Percentiles rank a stretch among this genome's conserved stretches.
Conservation (phyloP, 2,329 filamentous ascomycete genomes). For the Stagonosporopsis chrysanthemi region DNA sequence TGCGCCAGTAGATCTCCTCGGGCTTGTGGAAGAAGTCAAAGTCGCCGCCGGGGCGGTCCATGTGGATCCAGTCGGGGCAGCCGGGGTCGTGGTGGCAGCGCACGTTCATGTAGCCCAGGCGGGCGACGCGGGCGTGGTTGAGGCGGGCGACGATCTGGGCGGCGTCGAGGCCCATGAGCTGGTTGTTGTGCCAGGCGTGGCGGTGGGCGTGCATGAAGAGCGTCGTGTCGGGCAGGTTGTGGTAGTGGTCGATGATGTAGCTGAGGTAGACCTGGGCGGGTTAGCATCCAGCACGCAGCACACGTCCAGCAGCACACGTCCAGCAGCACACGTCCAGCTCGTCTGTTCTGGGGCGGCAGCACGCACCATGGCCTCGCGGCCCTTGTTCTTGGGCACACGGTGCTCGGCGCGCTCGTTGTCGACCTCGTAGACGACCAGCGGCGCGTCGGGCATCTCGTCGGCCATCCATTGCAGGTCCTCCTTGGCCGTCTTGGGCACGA, state of each 20-base stretch:
- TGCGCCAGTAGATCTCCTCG: slow-evolving; percentile 49
- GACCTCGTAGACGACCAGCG: slow-evolving; percentile 59
- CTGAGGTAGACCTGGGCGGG: slow-evolving; percentile 59
- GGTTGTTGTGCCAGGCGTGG: slow-evolving; percentile 67
- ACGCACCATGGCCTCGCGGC: slow-evolving; percentile 64
- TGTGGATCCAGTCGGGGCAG: slow-evolving; percentile 66
- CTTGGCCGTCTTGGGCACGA: slow-evolving; percentile 49
- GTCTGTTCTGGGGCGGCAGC: not conserved
- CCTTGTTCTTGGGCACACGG: slow-evolving; percentile 65
- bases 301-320: too few species aligned
- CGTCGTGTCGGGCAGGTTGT: slow-evolving; percentile 64
- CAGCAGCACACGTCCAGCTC: too few species aligned
- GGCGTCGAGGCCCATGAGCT: slow-evolving; percentile 59
- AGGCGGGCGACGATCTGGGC: slow-evolving; percentile 60
- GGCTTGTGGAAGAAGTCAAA: slow-evolving; percentile 51
- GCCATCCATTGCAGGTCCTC: slow-evolving; percentile 49
- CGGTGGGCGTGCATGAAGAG: slow-evolving; percentile 67
- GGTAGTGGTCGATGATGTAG: slow-evolving; percentile 69
- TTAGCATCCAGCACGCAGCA: slow-evolving; percentile 14
- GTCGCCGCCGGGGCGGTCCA: slow-evolving; percentile 50
- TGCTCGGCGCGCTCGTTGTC: slow-evolving; percentile 59
- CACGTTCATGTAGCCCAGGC: slow-evolving; percentile 66
- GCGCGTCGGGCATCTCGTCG: slow-evolving; percentile 44
- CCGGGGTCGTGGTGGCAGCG: slow-evolving; percentile 66
- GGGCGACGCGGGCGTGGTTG: slow-evolving; percentile 59